Conservation (phyloP, 176 grass and related monocot species). For the Melocanna baccifera region DNA sequence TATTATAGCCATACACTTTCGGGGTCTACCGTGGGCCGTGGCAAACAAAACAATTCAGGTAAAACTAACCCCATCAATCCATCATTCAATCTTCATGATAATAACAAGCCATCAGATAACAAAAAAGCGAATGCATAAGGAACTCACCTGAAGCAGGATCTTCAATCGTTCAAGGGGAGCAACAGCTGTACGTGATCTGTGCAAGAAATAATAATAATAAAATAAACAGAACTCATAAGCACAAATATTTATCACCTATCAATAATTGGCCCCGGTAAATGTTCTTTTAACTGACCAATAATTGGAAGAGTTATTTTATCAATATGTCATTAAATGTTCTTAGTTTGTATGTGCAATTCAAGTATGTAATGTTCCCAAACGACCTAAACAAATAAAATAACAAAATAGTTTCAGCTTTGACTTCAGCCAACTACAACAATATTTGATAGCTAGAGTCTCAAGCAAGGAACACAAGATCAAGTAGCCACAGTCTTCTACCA, state of each 20-base stretch:
- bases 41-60: background rate
- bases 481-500: background rate
- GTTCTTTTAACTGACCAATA: background rate
- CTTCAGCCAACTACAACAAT: background rate
- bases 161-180: slow-evolving; percentile 94
- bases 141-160: slow-evolving; percentile 87
- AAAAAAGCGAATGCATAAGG: background rate
- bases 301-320: background rate
- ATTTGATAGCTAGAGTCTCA: slow-evolving; percentile 1
- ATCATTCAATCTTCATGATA: background rate
- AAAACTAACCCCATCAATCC: background rate
- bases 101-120: background rate
- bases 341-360: background rate
- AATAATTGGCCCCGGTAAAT: background rate
- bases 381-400: background rate
- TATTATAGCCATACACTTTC: background rate
- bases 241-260: background rate
- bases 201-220: background rate
- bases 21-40: no score
- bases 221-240: background rate
- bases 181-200: slow-evolving; percentile 98
- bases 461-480: slow-evolving; percentile 35
- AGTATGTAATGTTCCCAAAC: background rate
- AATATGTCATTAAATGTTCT: background rate
- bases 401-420: background rate